These are phyloP conservation scores for Nannochloropsis gaditana DNA, from an alignment of 108 stramenopile species.

Conservation along the genomic window DNA sequence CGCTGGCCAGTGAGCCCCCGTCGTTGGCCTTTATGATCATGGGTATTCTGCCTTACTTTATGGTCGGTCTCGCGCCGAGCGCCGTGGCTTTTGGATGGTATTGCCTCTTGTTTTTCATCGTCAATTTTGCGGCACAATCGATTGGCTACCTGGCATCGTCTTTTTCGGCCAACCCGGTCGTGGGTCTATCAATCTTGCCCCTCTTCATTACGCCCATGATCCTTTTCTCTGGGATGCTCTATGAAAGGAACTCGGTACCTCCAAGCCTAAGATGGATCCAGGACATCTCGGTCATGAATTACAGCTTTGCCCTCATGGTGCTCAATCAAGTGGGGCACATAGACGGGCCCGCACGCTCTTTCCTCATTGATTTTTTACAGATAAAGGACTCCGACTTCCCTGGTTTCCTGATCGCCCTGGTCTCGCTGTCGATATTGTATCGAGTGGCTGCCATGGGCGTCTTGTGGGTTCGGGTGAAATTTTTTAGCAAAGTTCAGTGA, in stretches of 20 bases:
- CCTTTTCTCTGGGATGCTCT: background rate
- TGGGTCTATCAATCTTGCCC: background rate
- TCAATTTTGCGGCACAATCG: background rate
- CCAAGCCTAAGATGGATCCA: background rate
- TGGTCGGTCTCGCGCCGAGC: background rate
- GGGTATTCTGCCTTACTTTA: background rate
- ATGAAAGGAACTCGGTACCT: background rate
- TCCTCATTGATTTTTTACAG: background rate
- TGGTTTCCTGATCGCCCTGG: background rate
- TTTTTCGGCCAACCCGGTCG: background rate
- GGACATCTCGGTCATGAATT: background rate
- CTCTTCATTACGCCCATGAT: background rate
- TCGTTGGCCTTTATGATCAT: background rate
- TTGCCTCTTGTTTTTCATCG: slow-evolving; percentile 1
- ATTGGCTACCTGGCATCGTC: background rate
- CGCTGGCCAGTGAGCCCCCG: background rate
- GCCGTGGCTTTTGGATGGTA: background rate
- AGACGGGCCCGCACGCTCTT: background rate
- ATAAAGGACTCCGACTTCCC: background rate
- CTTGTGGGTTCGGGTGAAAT: background rate
- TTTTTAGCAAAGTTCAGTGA: background rate
- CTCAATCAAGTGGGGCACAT: background rate
- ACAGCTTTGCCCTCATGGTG: background rate
- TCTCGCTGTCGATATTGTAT: background rate
- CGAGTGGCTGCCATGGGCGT: background rate